These are phyloP conservation scores for Papiliotrema flavescens DNA, from an alignment of 1,284 basidiomycete genomes.

Conservation along the genomic window DNA sequence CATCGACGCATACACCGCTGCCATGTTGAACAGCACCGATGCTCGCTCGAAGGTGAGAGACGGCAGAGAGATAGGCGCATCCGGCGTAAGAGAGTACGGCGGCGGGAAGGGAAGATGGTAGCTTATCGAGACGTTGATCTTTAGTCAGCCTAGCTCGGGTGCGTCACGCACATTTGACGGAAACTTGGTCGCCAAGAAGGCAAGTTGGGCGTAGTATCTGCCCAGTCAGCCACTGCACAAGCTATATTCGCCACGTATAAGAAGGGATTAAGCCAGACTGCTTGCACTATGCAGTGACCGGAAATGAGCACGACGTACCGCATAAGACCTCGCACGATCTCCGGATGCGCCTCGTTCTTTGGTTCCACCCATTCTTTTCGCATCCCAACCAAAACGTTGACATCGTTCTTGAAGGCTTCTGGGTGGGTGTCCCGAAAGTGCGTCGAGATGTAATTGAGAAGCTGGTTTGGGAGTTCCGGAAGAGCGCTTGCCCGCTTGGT, in stretches of 20 bases:
- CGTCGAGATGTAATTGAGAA: constrained; percentile 65
- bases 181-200: constrained; percentile 69
- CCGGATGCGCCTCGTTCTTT: constrained; percentile 56
- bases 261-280: too few relatives aligned
- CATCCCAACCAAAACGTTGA: constrained; percentile 65
- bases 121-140: constrained; percentile 74
- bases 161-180: constrained; percentile 59
- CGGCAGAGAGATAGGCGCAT: constrained; percentile 61
- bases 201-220: constrained; percentile 86
- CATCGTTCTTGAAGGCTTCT: constrained; percentile 79
- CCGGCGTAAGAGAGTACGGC: constrained; percentile 49
- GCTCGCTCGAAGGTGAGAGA: constrained; percentile 76
- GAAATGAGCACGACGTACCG: constrained; percentile 43
- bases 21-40: constrained; percentile 75
- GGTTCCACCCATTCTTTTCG: constrained; percentile 61
- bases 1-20: constrained; percentile 64
- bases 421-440: constrained; percentile 74
- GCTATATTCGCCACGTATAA: too few relatives aligned
- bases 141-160: background rate
- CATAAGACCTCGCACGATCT: constrained; percentile 43
- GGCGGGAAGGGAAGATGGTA: constrained; percentile 68
- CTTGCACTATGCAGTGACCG: too few relatives aligned
- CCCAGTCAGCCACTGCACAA: background rate
- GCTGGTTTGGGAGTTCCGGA: constrained; percentile 57
- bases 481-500: constrained; percentile 67